phyloP scores from a whole-genome alignment of 2,329 filamentous ascomycete genomes.

The Aspergillus sp. region DNA sequence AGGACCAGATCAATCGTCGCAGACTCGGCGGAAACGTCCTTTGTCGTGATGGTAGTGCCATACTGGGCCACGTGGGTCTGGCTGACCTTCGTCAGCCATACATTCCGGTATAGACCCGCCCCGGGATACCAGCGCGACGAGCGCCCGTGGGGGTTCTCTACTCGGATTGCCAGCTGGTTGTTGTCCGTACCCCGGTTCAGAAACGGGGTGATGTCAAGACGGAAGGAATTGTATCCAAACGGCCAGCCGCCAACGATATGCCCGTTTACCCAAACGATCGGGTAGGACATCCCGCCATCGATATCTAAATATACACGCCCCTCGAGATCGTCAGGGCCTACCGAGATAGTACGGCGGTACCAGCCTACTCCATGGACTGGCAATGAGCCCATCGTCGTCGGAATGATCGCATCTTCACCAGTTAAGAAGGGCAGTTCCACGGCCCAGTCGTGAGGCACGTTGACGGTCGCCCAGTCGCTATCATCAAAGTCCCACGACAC shows the following conservation, averaged over 20 bases:
- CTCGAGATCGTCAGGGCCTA: neutral
- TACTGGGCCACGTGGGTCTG: slow-evolving; percentile 1
- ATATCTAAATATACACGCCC: slow-evolving; percentile 4
- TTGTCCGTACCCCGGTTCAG: neutral
- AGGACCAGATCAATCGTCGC: neutral
- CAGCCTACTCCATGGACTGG: slow-evolving; percentile 5
- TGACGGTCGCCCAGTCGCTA: neutral
- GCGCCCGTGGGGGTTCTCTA: neutral
- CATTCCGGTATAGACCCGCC: slow-evolving; percentile 4
- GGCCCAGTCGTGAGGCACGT: slow-evolving; percentile 6
- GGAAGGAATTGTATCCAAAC: slow-evolving; percentile 3
- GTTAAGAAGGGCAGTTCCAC: neutral
- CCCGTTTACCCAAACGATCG: slow-evolving; percentile 7
- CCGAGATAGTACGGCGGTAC: neutral
- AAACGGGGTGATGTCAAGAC: slow-evolving; percentile 3
- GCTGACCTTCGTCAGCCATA: slow-evolving; percentile 4
- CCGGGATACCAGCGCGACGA: slow-evolving; percentile 9
- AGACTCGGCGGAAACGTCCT: neutral
- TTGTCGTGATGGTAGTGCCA: neutral
- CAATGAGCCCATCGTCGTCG: neutral
- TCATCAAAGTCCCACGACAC: no score
- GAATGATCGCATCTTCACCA: neutral
- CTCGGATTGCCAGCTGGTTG: slow-evolving; percentile 1
- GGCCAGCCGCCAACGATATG: slow-evolving; percentile 5
- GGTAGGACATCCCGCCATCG: slow-evolving; percentile 6